Base-by-base conservation (phyloP, 441 rosid genomes). In the Erysimum cheiri region DNA sequence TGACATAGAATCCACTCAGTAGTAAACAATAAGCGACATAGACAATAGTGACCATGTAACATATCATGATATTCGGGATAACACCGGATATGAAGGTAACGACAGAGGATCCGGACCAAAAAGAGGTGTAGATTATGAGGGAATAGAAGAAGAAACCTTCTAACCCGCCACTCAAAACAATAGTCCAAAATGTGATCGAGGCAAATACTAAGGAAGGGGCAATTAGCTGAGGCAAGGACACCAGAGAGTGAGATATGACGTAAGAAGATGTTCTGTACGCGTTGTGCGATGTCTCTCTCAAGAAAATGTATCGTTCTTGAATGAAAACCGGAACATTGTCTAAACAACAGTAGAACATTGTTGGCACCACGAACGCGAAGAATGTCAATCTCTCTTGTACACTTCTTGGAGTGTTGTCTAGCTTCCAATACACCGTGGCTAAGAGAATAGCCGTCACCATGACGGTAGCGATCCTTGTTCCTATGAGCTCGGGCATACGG, bases 1-100 rank as follows among this genome's bases (percentile, higher is more conserved):
- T 88, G 46, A 88, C 82, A 69, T 88, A 90, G 81, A 90, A 90
- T 35, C 96, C 96, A 54, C 92, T 88, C 48, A 91, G 82, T 22
- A 91, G 87, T 9, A 91, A 72, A 79, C 83, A 91, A 29, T 91
- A 91, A 0, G 95, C 92, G 3, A 91, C 58, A 31, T 82, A 83
- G 0, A 90, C 78, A 2, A 91, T 88, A 4, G 87, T 80, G 7
- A 85, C 81, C 3, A 86, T 84, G 88, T 84, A 91, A 3, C 97
- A 85, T 1, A 88, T 60, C 91, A 88, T 83, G 19, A 91, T 86
- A 47, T 91, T 83, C 1, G 97, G 95, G 1, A 88, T 83, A 4
- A 87, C 75, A 0, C 94, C 95, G 0, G 97, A 88, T 3, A 88
- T 77, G 69, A 91, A 87, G 0, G 97, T 87, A 0, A 91, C 88